Evolutionary conservation across 2,329 filamentous ascomycete genomes (phyloP).

Genomic region (Alternaria dauci): DNA sequence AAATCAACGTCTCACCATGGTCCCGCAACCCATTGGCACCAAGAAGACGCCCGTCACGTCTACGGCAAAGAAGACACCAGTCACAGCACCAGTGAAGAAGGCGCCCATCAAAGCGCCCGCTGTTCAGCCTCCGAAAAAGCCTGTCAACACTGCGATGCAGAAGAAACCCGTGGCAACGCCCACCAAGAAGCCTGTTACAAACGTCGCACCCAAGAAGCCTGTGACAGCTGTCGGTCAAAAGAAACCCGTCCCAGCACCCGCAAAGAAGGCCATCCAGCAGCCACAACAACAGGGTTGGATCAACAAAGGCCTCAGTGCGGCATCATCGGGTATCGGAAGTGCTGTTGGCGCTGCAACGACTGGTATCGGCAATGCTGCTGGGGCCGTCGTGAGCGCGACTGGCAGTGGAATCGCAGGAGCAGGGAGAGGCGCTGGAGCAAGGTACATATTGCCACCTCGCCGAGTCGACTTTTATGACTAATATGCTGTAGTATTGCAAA

Average conservation of each 20-base stretch:
- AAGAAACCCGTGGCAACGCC: constrained; percentile 24
- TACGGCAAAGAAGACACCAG: constrained; percentile 27
- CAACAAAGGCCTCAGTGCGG: constrained; percentile 36
- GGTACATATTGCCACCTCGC: constrained; percentile 4
- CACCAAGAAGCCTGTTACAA: constrained; percentile 10
- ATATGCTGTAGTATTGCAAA: constrained; percentile 51
- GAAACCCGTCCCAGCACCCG: constrained; percentile 16
- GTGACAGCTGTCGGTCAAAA: constrained; percentile 21
- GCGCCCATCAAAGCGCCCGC: constrained; percentile 10
- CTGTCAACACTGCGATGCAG: constrained; percentile 25
- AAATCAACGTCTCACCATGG: constrained; percentile 24
- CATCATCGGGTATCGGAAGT: constrained; percentile 30
- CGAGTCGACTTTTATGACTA: neutral
- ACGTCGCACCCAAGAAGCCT: constrained; percentile 21
- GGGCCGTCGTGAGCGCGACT: constrained; percentile 54
- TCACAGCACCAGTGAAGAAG: constrained; percentile 11
- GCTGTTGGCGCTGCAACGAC: constrained; percentile 48
- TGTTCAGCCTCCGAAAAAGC: constrained; percentile 28
- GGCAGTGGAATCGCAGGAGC: constrained; percentile 56
- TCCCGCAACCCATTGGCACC: constrained; percentile 37
- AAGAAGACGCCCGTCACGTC: constrained; percentile 33
- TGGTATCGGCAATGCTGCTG: constrained; percentile 56
- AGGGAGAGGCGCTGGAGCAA: constrained; percentile 18
- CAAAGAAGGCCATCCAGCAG: constrained; percentile 21
- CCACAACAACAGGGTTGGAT: constrained; percentile 56